Evolutionary conservation across 2,329 filamentous ascomycete genomes (phyloP), one percentile per base, ranked within the genome.

Genomic region (Xylaria polymorpha): DNA sequence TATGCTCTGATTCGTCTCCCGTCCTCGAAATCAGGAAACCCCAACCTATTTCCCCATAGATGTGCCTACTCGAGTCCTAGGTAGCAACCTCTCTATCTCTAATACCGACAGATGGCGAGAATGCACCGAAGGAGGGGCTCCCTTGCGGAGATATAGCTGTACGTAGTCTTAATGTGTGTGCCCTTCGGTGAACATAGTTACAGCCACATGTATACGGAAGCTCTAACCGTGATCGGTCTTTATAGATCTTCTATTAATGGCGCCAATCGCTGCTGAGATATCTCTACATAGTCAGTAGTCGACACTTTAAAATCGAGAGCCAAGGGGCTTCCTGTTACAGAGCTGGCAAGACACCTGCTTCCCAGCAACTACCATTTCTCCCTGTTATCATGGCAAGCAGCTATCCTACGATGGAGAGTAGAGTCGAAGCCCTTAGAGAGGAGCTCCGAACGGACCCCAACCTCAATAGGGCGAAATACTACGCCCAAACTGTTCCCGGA

Each of bases 391-490:
- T 75, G 74, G 72, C 57, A 44, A 56, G 20, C 18, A 37, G 35
- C 4, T 50, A 50, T 37, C 22, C 48, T 4, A 61, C 53, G n/a
- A 70, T 77, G 61, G 72, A 75, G 64, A 72, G 60, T 25, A 72
- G 67, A 18, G 65, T 73, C 8, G 59, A 71, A 14, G 66, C 64
- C 48, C 58, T 77, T 9, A 74, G 79, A 70, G 69, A 80, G 15
- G 79, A 81, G 65, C 59, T 83, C 12, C 73, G 73, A 62, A 81
- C 78, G 9, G 82, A 83, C 60, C 77, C 78, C 41, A 83, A 80
- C 44, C 78, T 81, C 67, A 79, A 78, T 29, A 75, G 77, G 58
- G 77, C 75, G 6, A 76, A 75, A 32, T 73, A 76, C 2, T 78
- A 81, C 20, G 72, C 78, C 51, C 70, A 66, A 39, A 69, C 70